Evolutionary conservation across 2,329 filamentous ascomycete genomes (phyloP).

Genomic region (Claviceps humidiphila): DNA sequence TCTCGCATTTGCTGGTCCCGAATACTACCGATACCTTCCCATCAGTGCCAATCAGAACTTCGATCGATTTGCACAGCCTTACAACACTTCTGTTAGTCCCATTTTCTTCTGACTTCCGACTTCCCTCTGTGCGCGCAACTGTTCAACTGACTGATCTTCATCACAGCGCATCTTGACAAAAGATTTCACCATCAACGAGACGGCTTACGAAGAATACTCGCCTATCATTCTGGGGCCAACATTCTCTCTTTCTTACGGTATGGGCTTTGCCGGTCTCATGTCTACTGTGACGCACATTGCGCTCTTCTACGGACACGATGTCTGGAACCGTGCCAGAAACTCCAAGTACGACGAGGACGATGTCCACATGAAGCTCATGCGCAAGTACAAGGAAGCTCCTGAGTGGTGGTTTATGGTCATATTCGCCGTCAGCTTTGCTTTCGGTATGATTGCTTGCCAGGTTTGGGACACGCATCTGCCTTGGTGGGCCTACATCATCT

Average conservation of each 20-base stretch:
- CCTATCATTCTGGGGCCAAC: conserved; percentile 40
- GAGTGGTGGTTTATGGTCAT: conserved; percentile 42
- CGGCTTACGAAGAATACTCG: conserved; percentile 44
- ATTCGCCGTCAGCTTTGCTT: conserved; percentile 34
- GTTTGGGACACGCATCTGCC: conserved; percentile 27
- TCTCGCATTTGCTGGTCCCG: conserved; percentile 36
- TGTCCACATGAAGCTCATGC: conserved; percentile 42
- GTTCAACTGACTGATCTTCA: neutral
- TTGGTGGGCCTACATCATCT: conserved; percentile 29
- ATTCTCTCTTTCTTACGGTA: conserved; percentile 41
- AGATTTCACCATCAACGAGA: conserved; percentile 38
- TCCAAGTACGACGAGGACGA: conserved; percentile 30
- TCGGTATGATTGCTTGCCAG: conserved; percentile 27
- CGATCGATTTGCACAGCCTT: conserved; percentile 44
- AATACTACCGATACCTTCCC: conserved; percentile 42
- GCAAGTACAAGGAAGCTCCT: conserved; percentile 40
- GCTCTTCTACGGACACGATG: conserved; percentile 39
- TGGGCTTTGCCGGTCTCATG: conserved; percentile 43
- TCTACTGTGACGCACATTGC: conserved; percentile 37
- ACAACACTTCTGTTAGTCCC: conserved; percentile 30
- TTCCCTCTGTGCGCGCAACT: neutral
- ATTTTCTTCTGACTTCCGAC: too few species aligned
- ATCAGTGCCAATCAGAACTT: conserved; percentile 39
- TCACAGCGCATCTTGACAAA: conserved; percentile 35
- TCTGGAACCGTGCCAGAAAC: conserved; percentile 21